Conservation (phyloP, 1,284 basidiomycete species). For the Ceratorhiza oryzae-sativae region DNA sequence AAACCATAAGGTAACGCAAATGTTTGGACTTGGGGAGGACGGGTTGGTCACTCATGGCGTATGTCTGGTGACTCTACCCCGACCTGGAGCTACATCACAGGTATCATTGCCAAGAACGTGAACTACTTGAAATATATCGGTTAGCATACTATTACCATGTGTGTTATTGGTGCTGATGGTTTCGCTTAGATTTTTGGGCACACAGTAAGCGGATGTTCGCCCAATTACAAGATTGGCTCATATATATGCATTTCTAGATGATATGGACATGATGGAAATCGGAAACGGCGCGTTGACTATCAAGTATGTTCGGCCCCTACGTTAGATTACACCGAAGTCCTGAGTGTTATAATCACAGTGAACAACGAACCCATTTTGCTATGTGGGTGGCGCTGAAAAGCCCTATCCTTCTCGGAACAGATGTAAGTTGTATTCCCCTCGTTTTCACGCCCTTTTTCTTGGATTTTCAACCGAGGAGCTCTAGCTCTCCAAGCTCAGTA, state of each 20-base stretch:
- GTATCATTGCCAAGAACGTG: constrained; percentile 56
- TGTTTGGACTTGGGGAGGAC: constrained; percentile 64
- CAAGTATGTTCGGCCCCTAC: constrained; percentile 43
- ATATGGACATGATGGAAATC: constrained; percentile 66
- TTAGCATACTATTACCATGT: not conserved
- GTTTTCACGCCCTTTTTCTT: not conserved
- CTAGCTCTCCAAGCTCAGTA: constrained; percentile 55
- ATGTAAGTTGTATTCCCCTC: constrained; percentile 53
- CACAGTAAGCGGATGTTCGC: constrained; percentile 53
- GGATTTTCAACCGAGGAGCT: not conserved
- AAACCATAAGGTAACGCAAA: constrained; percentile 46
- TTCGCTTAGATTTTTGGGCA: constrained; percentile 55
- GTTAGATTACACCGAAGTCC: not conserved
- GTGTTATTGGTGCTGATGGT: not conserved
- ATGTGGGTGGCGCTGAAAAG: constrained; percentile 65
- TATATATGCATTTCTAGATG: constrained; percentile 42
- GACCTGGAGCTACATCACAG: constrained; percentile 60
- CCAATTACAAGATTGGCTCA: not conserved
- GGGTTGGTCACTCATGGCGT: constrained; percentile 65
- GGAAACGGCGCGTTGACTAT: constrained; percentile 58
- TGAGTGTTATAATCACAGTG: constrained; percentile 44
- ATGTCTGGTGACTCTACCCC: constrained; percentile 61
- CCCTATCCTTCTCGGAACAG: constrained; percentile 63
- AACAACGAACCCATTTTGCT: constrained; percentile 64
- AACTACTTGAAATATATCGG: constrained; percentile 50